Evolutionary conservation across 805 yeast genomes (phyloP).

Genomic region (Ogataea haglerorum): DNA sequence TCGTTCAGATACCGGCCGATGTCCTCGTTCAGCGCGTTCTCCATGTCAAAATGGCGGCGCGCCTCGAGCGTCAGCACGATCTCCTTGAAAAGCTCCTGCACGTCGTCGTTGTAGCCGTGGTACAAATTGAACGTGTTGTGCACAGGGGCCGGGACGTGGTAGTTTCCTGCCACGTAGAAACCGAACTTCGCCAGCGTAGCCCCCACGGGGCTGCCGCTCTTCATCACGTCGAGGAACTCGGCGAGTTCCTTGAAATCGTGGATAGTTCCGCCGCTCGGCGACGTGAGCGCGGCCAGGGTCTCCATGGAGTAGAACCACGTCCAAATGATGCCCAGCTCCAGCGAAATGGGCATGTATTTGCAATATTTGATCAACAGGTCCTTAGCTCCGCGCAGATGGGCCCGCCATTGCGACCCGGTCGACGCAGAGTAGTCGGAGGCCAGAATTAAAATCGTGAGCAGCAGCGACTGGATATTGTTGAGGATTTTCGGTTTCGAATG

Average conservation of each 20-base stretch:
- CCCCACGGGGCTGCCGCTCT: constrained; percentile 24
- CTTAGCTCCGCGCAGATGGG: constrained; percentile 66
- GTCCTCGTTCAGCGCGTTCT: constrained; percentile 8
- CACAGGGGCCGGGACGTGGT: constrained; percentile 7
- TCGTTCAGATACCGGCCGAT: constrained; percentile 19
- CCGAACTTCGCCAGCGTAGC: constrained; percentile 27
- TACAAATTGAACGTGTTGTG: constrained; percentile 28
- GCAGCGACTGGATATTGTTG: constrained; percentile 63
- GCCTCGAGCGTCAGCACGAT: constrained; percentile 31
- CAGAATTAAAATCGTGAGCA: constrained; percentile 63
- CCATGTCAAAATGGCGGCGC: constrained; percentile 4
- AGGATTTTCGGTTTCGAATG: constrained; percentile 38
- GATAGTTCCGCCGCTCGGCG: constrained; percentile 59
- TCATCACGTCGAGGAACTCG: constrained; percentile 30
- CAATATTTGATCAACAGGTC: constrained; percentile 54
- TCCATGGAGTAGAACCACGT: constrained; percentile 64
- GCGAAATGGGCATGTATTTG: constrained; percentile 29
- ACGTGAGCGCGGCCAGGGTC: constrained; percentile 55
- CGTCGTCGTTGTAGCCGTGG: constrained; percentile 35
- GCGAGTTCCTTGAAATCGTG: constrained; percentile 48
- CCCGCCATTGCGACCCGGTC: constrained; percentile 60
- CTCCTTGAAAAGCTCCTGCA: constrained; percentile 32
- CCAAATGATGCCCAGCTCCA: constrained; percentile 38
- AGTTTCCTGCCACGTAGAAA: constrained; percentile 28
- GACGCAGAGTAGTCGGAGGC: constrained; percentile 64